Percentiles rank a stretch among this genome's conserved stretches.
Conservation (phyloP, 2,329 filamentous ascomycete genomes). For the Beauveria sp. region DNA sequence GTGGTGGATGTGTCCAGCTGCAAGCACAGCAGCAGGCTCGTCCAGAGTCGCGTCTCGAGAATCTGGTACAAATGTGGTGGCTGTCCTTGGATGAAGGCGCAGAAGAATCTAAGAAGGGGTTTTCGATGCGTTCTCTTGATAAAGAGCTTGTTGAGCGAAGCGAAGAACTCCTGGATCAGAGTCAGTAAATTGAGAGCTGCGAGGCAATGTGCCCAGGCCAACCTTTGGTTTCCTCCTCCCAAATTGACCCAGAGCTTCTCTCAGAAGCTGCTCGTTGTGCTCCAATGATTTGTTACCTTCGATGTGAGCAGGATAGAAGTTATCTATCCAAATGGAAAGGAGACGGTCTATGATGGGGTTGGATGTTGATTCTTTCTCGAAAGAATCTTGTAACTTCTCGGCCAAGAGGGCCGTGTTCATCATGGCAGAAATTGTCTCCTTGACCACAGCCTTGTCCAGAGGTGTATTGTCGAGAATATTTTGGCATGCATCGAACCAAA, state of each 20-base stretch:
- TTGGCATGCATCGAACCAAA: slow-evolving; percentile 60
- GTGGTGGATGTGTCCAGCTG: slow-evolving; percentile 72
- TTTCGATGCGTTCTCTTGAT: slow-evolving; percentile 56
- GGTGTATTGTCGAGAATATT: slow-evolving; percentile 39
- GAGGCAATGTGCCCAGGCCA: not conserved
- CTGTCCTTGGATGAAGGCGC: slow-evolving; percentile 65
- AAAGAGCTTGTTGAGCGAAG: slow-evolving; percentile 57
- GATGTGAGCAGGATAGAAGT: slow-evolving; percentile 29
- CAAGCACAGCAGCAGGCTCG: slow-evolving; percentile 63
- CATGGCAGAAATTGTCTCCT: slow-evolving; percentile 57
- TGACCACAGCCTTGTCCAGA: slow-evolving; percentile 54
- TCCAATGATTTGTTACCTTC: slow-evolving; percentile 30
- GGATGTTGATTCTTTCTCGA: slow-evolving; percentile 33
- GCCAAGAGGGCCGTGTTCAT: slow-evolving; percentile 58
- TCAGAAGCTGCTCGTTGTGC: slow-evolving; percentile 42
- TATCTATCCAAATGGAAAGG: slow-evolving; percentile 49
- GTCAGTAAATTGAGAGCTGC: slow-evolving; percentile 3
- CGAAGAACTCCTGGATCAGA: slow-evolving; percentile 52
- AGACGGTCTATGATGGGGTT: slow-evolving; percentile 49
- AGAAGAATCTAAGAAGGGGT: slow-evolving; percentile 58
- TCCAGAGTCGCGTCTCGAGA: slow-evolving; percentile 63
- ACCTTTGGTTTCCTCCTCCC: slow-evolving; percentile 62
- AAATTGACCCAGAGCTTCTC: slow-evolving; percentile 46
- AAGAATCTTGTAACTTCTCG: slow-evolving; percentile 42
- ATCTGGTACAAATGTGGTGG: slow-evolving; percentile 74